phyloP scores from a whole-genome alignment of 2,329 filamentous ascomycete species.

The Pseudogymnoascus sp. region DNA sequence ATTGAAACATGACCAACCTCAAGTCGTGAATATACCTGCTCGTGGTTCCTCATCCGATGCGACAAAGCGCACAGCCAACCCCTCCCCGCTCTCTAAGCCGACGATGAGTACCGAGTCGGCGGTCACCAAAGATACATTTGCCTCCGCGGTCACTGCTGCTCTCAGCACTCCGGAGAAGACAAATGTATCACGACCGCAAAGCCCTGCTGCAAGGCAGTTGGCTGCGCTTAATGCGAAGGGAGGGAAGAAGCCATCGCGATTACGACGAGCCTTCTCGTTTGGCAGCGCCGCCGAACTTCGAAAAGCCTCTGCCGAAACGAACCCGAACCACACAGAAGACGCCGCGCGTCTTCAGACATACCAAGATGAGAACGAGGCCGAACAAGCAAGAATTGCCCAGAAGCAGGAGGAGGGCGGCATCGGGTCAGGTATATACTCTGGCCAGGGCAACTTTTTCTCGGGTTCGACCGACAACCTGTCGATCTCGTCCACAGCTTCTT shows the following conservation, averaged over 20 bases:
- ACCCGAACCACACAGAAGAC: conserved; percentile 32
- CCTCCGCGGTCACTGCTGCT: conserved; percentile 28
- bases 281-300: conserved; percentile 87
- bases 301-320: conserved; percentile 61
- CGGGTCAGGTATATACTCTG: conserved; percentile 87
- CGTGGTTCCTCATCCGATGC: conserved; percentile 52
- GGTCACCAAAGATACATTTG: conserved; percentile 33
- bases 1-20: conserved; percentile 44
- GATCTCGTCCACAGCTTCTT: conserved; percentile 82
- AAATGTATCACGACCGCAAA: conserved; percentile 19
- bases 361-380: conserved; percentile 62
- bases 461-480: conserved; percentile 93
- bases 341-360: conserved; percentile 54
- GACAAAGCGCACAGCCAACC: conserved; percentile 57
- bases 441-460: conserved; percentile 72
- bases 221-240: conserved; percentile 82
- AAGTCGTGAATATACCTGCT: conserved; percentile 49
- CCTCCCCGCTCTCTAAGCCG: conserved; percentile 68
- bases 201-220: conserved; percentile 72
- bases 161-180: conserved; percentile 22
- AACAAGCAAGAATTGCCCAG: conserved; percentile 84
- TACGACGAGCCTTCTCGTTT: conserved; percentile 91
- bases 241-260: conserved; percentile 65
- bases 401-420: conserved; percentile 89
- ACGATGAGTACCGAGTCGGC: conserved; percentile 49